Evolutionary conservation across 148 eudicot genomes (phyloP).

Genomic region (Chenopodium berlandieri): DNA sequence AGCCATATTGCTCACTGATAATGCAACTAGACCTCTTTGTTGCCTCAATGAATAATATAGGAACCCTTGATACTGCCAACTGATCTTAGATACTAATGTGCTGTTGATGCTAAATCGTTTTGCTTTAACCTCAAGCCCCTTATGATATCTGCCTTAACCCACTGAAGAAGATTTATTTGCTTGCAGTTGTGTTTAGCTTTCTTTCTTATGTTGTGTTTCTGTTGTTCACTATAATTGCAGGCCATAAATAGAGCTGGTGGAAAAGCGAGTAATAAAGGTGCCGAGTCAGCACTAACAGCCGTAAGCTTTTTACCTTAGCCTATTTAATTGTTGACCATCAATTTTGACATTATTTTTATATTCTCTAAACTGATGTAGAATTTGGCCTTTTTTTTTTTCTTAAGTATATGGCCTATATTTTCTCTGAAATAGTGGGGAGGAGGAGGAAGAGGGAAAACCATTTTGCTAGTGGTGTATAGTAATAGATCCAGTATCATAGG

Average conservation of each 20-base stretch:
- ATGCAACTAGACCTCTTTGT: background rate
- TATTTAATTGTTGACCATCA: background rate
- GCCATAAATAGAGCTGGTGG: slow-evolving; percentile 98
- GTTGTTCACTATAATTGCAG: slow-evolving; percentile 42
- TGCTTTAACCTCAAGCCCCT: background rate
- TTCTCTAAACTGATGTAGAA: background rate
- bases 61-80: background rate
- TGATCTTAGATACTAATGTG: background rate
- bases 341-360: background rate
- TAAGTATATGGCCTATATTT: background rate
- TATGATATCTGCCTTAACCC: too few relatives aligned
- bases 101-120: background rate
- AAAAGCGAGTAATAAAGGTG: slow-evolving; percentile 91
- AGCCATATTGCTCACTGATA: background rate
- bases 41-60: background rate
- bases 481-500: background rate
- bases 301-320: slow-evolving; percentile 47
- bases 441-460: background rate
- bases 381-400: background rate
- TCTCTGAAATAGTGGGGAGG: background rate
- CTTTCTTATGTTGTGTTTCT: background rate
- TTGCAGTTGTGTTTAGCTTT: too few relatives aligned
- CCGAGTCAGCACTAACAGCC: slow-evolving; percentile 96
- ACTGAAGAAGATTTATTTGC: too few relatives aligned
- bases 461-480: background rate